Percentiles rank a stretch among this genome's conserved stretches.
Evolutionary conservation across 2,329 filamentous ascomycete genomes (phyloP).

Genomic region (Trichoderma pleuroti): DNA sequence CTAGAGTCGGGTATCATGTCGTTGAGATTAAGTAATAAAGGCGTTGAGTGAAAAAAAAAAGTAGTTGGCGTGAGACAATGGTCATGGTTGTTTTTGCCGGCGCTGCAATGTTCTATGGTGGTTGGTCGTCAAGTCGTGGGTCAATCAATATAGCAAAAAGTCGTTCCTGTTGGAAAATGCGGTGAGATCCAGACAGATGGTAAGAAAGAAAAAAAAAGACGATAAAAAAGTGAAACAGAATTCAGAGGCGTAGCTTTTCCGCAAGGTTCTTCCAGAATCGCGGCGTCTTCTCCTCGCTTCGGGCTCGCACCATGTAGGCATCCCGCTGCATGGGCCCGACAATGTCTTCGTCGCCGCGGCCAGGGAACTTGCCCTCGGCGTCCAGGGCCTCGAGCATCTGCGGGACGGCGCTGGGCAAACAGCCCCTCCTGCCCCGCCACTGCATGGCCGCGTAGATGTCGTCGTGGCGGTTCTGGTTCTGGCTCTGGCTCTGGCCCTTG

Average conservation of each 20-base stretch:
- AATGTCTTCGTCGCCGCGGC: conserved; percentile 85
- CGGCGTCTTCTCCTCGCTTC: conserved; percentile 43
- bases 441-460: conserved; percentile 42
- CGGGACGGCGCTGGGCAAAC: conserved; percentile 62
- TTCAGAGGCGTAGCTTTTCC: conserved; percentile 40
- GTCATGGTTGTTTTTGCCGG: conserved; percentile 12
- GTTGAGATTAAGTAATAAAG: conserved; percentile 19
- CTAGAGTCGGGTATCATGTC: conserved; percentile 20
- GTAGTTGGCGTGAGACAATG: conserved; percentile 9
- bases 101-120: conserved; percentile 38
- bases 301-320: conserved; percentile 47
- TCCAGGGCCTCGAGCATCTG: conserved; percentile 65
- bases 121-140: conserved; percentile 34
- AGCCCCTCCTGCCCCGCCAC: conserved; percentile 48
- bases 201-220: background rate
- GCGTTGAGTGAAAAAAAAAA: conserved; percentile 1
- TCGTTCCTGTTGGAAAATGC: conserved; percentile 13
- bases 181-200: conserved; percentile 8
- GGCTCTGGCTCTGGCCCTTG: conserved; percentile 29
- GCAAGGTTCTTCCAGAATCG: conserved; percentile 49
- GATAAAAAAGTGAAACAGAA: background rate
- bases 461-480: conserved; percentile 33
- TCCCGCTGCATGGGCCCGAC: conserved; percentile 82
- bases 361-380: conserved; percentile 79
- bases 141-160: conserved; percentile 5